phyloP scores from a whole-genome alignment of 441 rosid genomes.

The Hura crepitans region DNA sequence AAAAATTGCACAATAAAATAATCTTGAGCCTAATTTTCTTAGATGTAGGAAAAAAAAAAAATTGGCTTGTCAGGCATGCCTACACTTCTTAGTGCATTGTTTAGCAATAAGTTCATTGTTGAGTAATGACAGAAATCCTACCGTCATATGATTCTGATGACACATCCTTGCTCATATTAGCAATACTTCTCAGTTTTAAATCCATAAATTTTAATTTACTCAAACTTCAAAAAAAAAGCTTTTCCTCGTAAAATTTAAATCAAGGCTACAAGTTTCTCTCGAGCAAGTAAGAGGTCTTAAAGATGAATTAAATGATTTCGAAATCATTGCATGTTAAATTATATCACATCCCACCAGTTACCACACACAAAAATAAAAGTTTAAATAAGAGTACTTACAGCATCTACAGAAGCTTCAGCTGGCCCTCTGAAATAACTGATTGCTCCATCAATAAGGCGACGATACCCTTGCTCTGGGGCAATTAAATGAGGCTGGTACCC shows the following conservation, averaged over 20 bases:
- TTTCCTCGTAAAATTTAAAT: background rate
- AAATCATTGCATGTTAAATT: background rate
- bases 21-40: background rate
- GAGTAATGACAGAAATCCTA: background rate
- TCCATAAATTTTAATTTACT: background rate
- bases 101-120: background rate
- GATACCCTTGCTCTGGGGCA: constrained; percentile 66
- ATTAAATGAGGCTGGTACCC: constrained; percentile 67
- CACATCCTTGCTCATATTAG: background rate
- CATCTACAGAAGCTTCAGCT: constrained; percentile 67
- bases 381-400: constrained; percentile 36
- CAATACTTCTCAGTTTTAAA: background rate
- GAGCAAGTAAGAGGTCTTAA: background rate
- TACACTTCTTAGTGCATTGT: constrained; percentile 3
- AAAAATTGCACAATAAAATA: background rate
- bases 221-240: background rate
- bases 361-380: background rate
- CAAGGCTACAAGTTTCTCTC: background rate
- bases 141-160: background rate
- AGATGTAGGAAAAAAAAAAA: background rate
- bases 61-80: background rate
- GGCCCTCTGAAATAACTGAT: constrained; percentile 56
- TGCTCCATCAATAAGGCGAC: constrained; percentile 54
- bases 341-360: background rate
- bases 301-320: background rate